A percentile compares a stretch with the other conserved stretches of the same genome.
Conservation (phyloP, 176 grass and related monocot genomes). For the Carex pumila region DNA sequence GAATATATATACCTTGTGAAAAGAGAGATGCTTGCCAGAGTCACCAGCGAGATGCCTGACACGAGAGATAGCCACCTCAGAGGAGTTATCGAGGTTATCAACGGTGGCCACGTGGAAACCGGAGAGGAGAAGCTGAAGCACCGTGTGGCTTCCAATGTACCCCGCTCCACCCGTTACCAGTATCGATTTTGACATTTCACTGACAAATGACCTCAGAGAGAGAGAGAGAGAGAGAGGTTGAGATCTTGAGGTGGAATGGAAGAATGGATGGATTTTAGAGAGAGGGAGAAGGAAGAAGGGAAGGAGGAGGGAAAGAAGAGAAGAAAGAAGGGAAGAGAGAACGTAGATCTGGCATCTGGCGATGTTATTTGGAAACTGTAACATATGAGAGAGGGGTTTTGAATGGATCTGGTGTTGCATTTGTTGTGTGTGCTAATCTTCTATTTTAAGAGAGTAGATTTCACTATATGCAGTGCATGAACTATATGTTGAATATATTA, state of each 20-base stretch:
- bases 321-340: neutral
- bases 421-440: neutral
- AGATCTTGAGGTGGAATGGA: neutral
- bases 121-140: slow-evolving; percentile 63
- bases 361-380: slow-evolving; percentile 8
- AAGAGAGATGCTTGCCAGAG: slow-evolving; percentile 33
- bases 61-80: slow-evolving; percentile 57
- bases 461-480: too few species aligned
- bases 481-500: too few species aligned
- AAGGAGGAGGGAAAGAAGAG: neutral
- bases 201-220: neutral
- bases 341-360: neutral
- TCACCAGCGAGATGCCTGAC: slow-evolving; percentile 63
- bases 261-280: neutral
- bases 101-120: slow-evolving; percentile 59
- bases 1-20: slow-evolving; percentile 49
- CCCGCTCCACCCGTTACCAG: slow-evolving; percentile 84
- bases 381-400: neutral
- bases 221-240: neutral
- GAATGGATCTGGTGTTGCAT: too few species aligned
- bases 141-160: slow-evolving; percentile 96
- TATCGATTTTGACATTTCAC: slow-evolving; percentile 33
- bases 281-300: neutral
- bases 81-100: slow-evolving; percentile 82
- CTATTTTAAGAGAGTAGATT: too few species aligned